Evolutionary conservation across 2,329 filamentous ascomycete species (phyloP).

Genomic region (Claviceps sp.): DNA sequence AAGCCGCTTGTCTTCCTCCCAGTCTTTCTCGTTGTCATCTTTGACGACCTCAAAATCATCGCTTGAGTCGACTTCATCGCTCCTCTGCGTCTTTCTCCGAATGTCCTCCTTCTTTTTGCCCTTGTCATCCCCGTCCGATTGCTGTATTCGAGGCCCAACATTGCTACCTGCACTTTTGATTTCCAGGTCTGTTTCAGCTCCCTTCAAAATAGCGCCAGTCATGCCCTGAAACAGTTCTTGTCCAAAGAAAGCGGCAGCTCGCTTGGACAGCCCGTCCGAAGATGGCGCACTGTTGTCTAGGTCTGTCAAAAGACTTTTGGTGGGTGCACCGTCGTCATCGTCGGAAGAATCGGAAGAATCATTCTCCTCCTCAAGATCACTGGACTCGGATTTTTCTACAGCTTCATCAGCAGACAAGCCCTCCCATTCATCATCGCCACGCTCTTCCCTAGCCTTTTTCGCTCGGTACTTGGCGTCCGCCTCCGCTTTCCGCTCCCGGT

Average conservation of each 20-base stretch:
- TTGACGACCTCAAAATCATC: constrained; percentile 51
- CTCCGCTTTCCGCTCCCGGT: constrained; percentile 65
- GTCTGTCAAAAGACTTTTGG: constrained; percentile 21
- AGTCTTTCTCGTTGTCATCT: constrained; percentile 38
- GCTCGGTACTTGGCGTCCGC: constrained; percentile 78
- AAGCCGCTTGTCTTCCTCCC: constrained; percentile 52
- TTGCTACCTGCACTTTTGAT: constrained; percentile 19
- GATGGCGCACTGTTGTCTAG: constrained; percentile 30
- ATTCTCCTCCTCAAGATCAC: constrained; percentile 46
- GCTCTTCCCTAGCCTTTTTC: constrained; percentile 73
- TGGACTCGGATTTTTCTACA: constrained; percentile 34
- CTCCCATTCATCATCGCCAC: constrained; percentile 82
- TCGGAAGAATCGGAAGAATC: constrained; percentile 23
- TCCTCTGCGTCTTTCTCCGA: constrained; percentile 5
- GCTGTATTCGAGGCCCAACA: neutral
- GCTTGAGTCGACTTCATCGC: constrained; percentile 25
- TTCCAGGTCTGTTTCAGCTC: constrained; percentile 31
- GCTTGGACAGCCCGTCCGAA: constrained; percentile 53
- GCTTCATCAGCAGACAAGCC: constrained; percentile 61
- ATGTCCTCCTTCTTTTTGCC: constrained; percentile 10
- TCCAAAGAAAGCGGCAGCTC: constrained; percentile 80
- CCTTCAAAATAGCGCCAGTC: constrained; percentile 37
- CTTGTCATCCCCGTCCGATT: neutral
- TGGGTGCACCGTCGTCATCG: constrained; percentile 16
- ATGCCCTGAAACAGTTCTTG: constrained; percentile 80